Percentiles rank a stretch among this genome's conserved stretches.
Evolutionary conservation across 768 basidiomycete species (phyloP).

Genomic region (Galerina marginata): DNA sequence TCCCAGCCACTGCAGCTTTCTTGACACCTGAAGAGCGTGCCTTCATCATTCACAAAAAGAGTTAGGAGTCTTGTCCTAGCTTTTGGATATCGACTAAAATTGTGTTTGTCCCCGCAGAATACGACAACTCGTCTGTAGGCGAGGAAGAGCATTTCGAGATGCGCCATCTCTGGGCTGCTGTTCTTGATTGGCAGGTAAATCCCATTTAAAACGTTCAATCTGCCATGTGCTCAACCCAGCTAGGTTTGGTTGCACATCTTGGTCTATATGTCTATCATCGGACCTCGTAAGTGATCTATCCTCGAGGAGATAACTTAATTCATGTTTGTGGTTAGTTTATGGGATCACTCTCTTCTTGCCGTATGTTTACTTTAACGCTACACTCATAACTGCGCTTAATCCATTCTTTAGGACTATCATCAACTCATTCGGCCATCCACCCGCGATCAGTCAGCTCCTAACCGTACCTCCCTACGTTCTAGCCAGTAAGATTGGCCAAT

Average conservation of each 20-base stretch:
- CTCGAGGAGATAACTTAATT: background rate
- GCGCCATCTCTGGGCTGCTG: conserved; percentile 56
- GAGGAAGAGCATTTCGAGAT: conserved; percentile 66
- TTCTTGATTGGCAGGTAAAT: conserved; percentile 68
- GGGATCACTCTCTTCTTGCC: conserved; percentile 76
- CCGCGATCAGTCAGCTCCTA: conserved; percentile 64
- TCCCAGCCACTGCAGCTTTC: conserved; percentile 62
- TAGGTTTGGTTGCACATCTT: conserved; percentile 60
- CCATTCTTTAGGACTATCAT: conserved; percentile 58
- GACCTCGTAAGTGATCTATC: conserved; percentile 53
- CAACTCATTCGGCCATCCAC: conserved; percentile 59
- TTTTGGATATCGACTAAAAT: background rate
- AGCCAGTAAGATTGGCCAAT: conserved; percentile 51
- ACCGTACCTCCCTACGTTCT: conserved; percentile 72
- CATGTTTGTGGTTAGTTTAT: conserved; percentile 43
- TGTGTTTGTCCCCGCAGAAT: conserved; percentile 40
- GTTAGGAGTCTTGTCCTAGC: conserved; percentile 35
- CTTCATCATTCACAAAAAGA: conserved; percentile 60
- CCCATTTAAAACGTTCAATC: background rate
- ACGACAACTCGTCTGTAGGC: conserved; percentile 58
- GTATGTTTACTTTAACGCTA: conserved; percentile 43
- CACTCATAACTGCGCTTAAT: background rate
- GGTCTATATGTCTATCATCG: conserved; percentile 62
- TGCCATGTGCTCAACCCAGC: background rate
- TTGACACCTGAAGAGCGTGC: conserved; percentile 64